Percentiles rank a stretch among this genome's conserved stretches.
phyloP scores from a whole-genome alignment of 2,329 filamentous ascomycete genomes.

The Rhynchosporium secalis region DNA sequence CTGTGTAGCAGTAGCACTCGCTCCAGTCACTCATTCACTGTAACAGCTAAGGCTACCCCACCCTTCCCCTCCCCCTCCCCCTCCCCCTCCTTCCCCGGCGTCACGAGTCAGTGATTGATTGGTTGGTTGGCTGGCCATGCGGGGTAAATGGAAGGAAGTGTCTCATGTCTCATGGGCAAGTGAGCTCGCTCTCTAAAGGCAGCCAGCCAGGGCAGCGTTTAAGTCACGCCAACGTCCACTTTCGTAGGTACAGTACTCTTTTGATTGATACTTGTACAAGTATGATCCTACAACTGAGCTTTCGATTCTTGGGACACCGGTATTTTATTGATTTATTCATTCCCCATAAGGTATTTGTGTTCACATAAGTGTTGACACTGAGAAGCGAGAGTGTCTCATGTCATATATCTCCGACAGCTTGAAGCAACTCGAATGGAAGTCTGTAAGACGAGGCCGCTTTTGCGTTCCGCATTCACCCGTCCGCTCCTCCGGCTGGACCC shows the following conservation, averaged over 20 bases:
- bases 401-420: not conserved
- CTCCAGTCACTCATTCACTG: not conserved
- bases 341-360: no score
- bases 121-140: not conserved
- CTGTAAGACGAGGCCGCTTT: not conserved
- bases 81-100: not conserved
- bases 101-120: not conserved
- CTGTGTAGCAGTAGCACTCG: not conserved
- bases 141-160: not conserved
- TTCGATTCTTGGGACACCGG: no score
- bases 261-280: no score
- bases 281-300: no score
- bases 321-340: no score
- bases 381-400: not conserved
- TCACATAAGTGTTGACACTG: not conserved
- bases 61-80: not conserved
- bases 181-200: not conserved
- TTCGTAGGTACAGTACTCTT: not conserved
- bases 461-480: slow-evolving; percentile 7
- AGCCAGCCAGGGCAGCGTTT: not conserved
- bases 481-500: not conserved
- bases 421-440: not conserved
- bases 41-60: not conserved
- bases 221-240: no score
- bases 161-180: not conserved